phyloP scores from a whole-genome alignment of 2,329 filamentous ascomycete genomes.

The Nigrospora sphaerica region DNA sequence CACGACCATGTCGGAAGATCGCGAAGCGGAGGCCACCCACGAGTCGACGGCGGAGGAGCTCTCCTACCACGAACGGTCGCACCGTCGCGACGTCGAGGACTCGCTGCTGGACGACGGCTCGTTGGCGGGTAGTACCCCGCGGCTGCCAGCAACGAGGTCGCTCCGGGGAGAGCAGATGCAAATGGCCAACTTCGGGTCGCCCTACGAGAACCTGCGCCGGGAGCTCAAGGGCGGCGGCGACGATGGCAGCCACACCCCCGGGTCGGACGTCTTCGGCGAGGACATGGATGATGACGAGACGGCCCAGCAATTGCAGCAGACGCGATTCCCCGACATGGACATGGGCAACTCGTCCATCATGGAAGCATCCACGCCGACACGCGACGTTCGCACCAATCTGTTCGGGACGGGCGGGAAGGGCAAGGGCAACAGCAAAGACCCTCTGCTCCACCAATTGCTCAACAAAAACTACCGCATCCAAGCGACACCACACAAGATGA shows the following conservation, averaged over 20 bases:
- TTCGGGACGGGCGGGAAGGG: constrained; percentile 12
- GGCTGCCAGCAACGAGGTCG: constrained; percentile 45
- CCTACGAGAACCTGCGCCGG: constrained; percentile 67
- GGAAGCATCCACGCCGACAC: constrained; percentile 23
- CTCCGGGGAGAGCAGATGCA: constrained; percentile 29
- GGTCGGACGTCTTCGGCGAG: constrained; percentile 25
- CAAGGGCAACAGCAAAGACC: constrained; percentile 50
- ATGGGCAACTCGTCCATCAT: constrained; percentile 53
- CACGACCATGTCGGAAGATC: constrained; percentile 18
- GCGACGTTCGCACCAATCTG: constrained; percentile 4
- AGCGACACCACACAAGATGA: constrained; percentile 70
- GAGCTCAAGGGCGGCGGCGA: constrained; percentile 45
- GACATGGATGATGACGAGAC: constrained; percentile 31
- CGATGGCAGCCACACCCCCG: constrained; percentile 23
- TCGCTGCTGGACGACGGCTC: constrained; percentile 60
- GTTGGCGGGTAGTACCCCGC: constrained; percentile 63
- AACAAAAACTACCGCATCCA: constrained; percentile 94
- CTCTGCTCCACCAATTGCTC: constrained; percentile 81
- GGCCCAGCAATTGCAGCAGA: constrained; percentile 40
- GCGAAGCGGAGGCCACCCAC: neutral
- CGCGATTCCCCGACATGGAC: constrained; percentile 53
- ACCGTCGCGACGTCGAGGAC: constrained; percentile 40
- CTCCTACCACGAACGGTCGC: constrained; percentile 26
- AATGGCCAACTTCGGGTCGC: constrained; percentile 64
- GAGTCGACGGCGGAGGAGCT: constrained; percentile 13